These are phyloP conservation scores for Saccharomyces eubayanus DNA, from an alignment of 805 yeast species.

Conservation along the genomic window DNA sequence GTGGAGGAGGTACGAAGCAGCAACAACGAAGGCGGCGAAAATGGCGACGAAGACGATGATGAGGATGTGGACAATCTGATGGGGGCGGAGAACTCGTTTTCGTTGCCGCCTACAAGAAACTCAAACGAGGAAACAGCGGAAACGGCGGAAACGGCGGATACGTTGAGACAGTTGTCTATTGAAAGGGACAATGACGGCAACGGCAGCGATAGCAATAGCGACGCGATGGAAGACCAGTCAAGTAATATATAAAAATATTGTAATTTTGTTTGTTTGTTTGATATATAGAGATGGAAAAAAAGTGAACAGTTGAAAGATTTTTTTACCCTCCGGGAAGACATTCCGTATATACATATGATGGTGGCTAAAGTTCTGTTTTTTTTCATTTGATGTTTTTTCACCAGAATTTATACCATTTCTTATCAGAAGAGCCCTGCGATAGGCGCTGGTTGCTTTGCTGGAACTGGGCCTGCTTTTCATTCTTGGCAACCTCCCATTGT, in stretches of 20 bases:
- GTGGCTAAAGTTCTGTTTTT: not conserved
- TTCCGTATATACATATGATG: not conserved
- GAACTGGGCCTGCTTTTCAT: constrained; percentile 5
- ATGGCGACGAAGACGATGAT: constrained; percentile 8
- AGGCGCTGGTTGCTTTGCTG: not conserved
- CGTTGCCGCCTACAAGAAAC: constrained; percentile 37
- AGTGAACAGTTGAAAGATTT: not conserved
- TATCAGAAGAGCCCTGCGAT: not conserved
- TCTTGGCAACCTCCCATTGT: constrained; percentile 17
- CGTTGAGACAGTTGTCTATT: not conserved
- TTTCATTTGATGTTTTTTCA: constrained; percentile 2
- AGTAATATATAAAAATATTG: not conserved
- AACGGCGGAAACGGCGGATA: not conserved
- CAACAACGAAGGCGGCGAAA: constrained; percentile 2
- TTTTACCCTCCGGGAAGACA: not conserved
- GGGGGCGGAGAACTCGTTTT: constrained; percentile 42
- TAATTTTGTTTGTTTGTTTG: not conserved
- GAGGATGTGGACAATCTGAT: constrained; percentile 5
- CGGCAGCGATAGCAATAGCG: not conserved
- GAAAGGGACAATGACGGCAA: constrained; percentile 1
- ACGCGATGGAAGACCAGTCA: constrained; percentile 2
- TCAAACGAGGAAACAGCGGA: constrained; percentile 1
- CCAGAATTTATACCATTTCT: constrained; percentile 30
- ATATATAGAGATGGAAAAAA: not conserved
- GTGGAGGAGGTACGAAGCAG: not conserved